These are phyloP conservation scores for Alloascoidea hylecoeti DNA, from an alignment of 805 yeast species.

Conservation along the genomic window DNA sequence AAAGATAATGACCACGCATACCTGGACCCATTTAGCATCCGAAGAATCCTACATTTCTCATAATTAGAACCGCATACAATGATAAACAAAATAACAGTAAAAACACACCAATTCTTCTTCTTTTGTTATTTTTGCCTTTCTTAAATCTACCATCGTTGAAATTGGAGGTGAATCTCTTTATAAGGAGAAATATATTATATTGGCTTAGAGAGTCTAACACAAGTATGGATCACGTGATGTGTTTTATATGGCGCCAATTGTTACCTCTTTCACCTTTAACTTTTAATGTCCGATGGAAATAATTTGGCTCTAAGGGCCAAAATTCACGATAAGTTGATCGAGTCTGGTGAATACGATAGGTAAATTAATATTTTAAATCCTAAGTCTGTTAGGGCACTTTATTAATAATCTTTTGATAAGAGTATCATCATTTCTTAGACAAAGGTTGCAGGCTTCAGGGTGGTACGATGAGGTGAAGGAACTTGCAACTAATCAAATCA, in stretches of 20 bases:
- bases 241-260: neutral
- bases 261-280: neutral
- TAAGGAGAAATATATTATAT: no score
- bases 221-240: neutral
- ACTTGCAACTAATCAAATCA: conserved; percentile 36
- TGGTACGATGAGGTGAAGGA: conserved; percentile 71
- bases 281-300: neutral
- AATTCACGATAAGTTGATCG: conserved; percentile 56
- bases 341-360: conserved; percentile 71
- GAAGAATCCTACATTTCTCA: conserved; percentile 19
- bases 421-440: conserved; percentile 47
- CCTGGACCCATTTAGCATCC: conserved; percentile 54
- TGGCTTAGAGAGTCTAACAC: no score
- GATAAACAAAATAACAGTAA: neutral
- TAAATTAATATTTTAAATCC: conserved; percentile 12
- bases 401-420: conserved; percentile 11
- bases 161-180: no score
- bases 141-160: neutral
- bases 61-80: no score
- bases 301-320: conserved; percentile 20
- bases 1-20: conserved; percentile 17
- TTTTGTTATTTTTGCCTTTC: conserved; percentile 15
- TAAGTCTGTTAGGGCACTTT: no score
- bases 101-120: conserved; percentile 10
- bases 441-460: conserved; percentile 60